A percentile compares a stretch with the other conserved stretches of the same genome.
Evolutionary conservation across 805 yeast species (phyloP).

Genomic region (Metschnikowia cerradonensis): DNA sequence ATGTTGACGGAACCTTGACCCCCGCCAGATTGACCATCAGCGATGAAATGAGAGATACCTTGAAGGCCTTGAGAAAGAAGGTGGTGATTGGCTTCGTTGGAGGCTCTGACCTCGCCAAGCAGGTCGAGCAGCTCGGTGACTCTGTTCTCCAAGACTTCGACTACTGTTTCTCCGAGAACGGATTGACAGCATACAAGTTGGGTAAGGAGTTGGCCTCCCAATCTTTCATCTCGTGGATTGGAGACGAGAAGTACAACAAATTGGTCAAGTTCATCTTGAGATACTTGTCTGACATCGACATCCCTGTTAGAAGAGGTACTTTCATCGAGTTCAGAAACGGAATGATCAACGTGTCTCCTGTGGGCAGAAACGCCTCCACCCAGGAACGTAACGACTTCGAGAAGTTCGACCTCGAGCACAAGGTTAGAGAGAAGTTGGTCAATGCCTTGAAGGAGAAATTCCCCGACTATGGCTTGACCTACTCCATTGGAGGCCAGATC

Average conservation of each 20-base stretch:
- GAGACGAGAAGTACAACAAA: slow-evolving; percentile 89
- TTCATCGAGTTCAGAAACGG: slow-evolving; percentile 99
- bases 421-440: slow-evolving; percentile 82
- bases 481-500: slow-evolving; percentile 99
- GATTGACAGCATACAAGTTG: slow-evolving; percentile 92
- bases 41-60: slow-evolving; percentile 70
- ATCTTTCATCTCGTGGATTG: slow-evolving; percentile 92
- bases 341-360: slow-evolving; percentile 96
- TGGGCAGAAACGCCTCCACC: slow-evolving; percentile 96
- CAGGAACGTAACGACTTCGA: slow-evolving; percentile 92
- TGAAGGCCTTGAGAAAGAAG: slow-evolving; percentile 78
- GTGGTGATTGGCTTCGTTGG: slow-evolving; percentile 97
- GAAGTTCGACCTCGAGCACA: slow-evolving; percentile 71
- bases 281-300: slow-evolving; percentile 79
- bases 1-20: slow-evolving; percentile 97
- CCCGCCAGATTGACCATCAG: slow-evolving; percentile 87
- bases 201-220: slow-evolving; percentile 89
- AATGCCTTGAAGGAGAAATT: slow-evolving; percentile 78
- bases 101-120: slow-evolving; percentile 92
- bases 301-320: slow-evolving; percentile 98
- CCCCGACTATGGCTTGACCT: slow-evolving; percentile 81
- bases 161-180: slow-evolving; percentile 96
- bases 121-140: slow-evolving; percentile 91
- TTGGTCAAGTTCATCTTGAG: slow-evolving; percentile 80
- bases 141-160: slow-evolving; percentile 77